Conservation (phyloP, 345 rosid species). For the Arabidopsis arenosa region DNA sequence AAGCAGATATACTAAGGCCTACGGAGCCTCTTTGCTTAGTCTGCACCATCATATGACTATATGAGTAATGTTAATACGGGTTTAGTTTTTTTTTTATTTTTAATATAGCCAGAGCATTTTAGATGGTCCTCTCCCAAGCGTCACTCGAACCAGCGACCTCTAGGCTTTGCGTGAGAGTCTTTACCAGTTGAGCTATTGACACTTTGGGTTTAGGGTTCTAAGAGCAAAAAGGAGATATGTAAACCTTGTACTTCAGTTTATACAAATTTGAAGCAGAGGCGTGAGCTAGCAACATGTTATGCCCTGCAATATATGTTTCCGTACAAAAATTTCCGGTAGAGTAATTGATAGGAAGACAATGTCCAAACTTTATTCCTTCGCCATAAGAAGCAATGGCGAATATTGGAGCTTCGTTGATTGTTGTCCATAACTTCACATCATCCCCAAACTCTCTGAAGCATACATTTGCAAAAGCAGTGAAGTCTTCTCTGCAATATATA, state of each 20-base stretch:
- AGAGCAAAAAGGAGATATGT: background rate
- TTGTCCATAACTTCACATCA: slow-evolving; percentile 67
- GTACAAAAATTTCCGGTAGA: slow-evolving; percentile 60
- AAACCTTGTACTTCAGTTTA: slow-evolving; percentile 65
- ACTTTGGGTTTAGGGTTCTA: background rate
- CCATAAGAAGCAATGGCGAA: slow-evolving; percentile 49
- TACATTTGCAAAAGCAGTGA: slow-evolving; percentile 41
- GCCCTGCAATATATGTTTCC: slow-evolving; percentile 74
- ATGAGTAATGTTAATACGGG: background rate
- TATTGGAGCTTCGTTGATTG: slow-evolving; percentile 71
- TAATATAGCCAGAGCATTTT: no score
- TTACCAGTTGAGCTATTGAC: no score
- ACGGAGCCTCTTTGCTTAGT: slow-evolving; percentile 56
- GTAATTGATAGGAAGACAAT: slow-evolving; percentile 50
- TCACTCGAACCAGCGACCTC: no score
- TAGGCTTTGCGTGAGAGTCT: no score
- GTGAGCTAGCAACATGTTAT: slow-evolving; percentile 73
- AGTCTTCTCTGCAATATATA: slow-evolving; percentile 65
- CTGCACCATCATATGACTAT: slow-evolving; percentile 44
- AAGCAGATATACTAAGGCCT: slow-evolving; percentile 53
- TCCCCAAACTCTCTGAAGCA: slow-evolving; percentile 77
- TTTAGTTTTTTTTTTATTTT: no score
- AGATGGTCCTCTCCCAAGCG: no score
- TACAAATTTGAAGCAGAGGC: slow-evolving; percentile 67
- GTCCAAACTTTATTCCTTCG: slow-evolving; percentile 39